These are phyloP conservation scores for Penicillium parvum DNA, from an alignment of 495 filamentous ascomycete genomes.

Conservation along the genomic window DNA sequence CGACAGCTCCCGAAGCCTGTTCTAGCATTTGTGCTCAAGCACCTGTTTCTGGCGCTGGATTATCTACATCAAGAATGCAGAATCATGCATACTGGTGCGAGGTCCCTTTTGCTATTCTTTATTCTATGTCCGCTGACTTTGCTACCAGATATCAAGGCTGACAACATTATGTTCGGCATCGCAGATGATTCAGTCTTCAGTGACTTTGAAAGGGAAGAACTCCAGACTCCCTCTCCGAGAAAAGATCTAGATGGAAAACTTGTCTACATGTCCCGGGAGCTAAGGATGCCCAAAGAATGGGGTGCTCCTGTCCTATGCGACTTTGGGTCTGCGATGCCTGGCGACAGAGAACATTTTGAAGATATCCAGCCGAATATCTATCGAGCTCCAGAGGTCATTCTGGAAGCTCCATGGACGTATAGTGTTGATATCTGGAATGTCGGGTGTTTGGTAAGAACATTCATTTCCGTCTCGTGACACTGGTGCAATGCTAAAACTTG, in stretches of 20 bases:
- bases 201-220: slow-evolving; percentile 27
- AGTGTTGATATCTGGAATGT: slow-evolving; percentile 43
- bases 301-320: slow-evolving; percentile 24
- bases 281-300: slow-evolving; percentile 13
- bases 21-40: slow-evolving; percentile 21
- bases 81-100: slow-evolving; percentile 39
- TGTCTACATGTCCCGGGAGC: slow-evolving; percentile 25
- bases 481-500: not conserved
- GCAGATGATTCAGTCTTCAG: slow-evolving; percentile 30
- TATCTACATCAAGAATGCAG: slow-evolving; percentile 46
- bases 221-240: slow-evolving; percentile 25
- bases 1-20: slow-evolving; percentile 21
- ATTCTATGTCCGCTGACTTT: too few species aligned
- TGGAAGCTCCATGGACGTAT: slow-evolving; percentile 33
- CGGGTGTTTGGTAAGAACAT: slow-evolving; percentile 40
- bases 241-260: slow-evolving; percentile 27
- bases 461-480: not conserved
- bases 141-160: slow-evolving; percentile 32
- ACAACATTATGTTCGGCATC: slow-evolving; percentile 36
- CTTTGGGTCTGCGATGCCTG: slow-evolving; percentile 21
- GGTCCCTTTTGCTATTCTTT: not conserved
- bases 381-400: slow-evolving; percentile 40
- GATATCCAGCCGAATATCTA: slow-evolving; percentile 36
- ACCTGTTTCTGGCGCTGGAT: slow-evolving; percentile 40
- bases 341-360: slow-evolving; percentile 15